Evolutionary conservation across 2,329 filamentous ascomycete species (phyloP), one percentile per base, ranked within the genome.

Genomic region (Pseudopyrenochaeta lycopersici): DNA sequence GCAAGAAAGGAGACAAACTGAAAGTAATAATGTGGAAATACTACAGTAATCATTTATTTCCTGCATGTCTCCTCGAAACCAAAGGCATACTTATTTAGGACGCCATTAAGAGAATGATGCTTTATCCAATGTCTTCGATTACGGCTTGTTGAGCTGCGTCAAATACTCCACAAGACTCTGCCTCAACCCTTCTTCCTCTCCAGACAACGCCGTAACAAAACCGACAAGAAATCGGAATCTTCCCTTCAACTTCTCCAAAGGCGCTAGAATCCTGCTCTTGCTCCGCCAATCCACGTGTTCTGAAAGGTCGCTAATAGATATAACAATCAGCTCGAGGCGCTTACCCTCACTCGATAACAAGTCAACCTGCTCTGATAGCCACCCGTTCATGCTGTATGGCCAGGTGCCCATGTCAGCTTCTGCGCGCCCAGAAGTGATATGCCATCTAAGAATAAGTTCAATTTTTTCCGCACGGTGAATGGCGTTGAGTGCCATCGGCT

Each of bases 311-410:
- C 27, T 23, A 6, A 52, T 33, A 18, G 48, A 45, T 2, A 56
- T 3, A 4, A 39, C 39, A 11, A 56, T 12, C 1, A 17, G 14
- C 4, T 48, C 32, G 17, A 56, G 14, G 23, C 18, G 43, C 15
- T 23, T 23, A 4, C 35, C 62, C 27, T 66, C 52, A 14, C 55
- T 17, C 5, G 46, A 40, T 32, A 66, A n/a, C 43, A 63, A 10
- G 11, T 11, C 2, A 1, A 54, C 42, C 17, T 49, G 52, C 10
- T 59, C 52, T 7, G n/a, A 33, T 10, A 64, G 29, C 57, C 60
- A 63, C 6, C 41, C 41, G 11, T n/a, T 47, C 40, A 52, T 43
- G 10, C 12, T 15, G 11, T 43, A 49, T 2, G 33, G 30, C 29
- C 17, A 51, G 6, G 14, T 11, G 12, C n/a, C 15, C 4, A 4